Percentiles rank a stretch among this genome's conserved stretches.
These are phyloP conservation scores for Benincasa hispida DNA, from an alignment of 306 rosid species.

Conservation along the genomic window DNA sequence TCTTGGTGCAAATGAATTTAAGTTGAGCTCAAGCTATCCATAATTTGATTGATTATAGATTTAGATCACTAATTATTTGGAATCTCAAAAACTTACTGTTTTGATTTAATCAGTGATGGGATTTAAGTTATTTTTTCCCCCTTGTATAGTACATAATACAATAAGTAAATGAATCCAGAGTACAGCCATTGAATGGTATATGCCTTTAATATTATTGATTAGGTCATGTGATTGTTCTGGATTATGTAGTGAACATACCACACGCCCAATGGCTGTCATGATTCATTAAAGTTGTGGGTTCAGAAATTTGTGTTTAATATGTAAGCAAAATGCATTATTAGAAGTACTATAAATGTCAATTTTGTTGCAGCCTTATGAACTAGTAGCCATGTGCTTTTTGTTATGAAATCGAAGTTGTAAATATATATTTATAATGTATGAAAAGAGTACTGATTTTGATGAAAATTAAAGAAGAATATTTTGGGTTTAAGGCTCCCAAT, in stretches of 20 bases:
- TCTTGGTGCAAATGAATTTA: not conserved
- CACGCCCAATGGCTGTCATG: slow-evolving; percentile 8
- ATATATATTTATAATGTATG: not conserved
- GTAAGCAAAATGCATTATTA: slow-evolving; percentile 2
- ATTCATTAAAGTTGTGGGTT: not conserved
- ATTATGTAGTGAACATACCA: slow-evolving; percentile 5
- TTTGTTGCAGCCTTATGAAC: slow-evolving; percentile 3
- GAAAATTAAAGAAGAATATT: slow-evolving; percentile 6
- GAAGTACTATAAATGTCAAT: not conserved
- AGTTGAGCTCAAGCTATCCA: not conserved
- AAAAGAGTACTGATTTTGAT: not conserved
- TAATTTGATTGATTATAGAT: not conserved
- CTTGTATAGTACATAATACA: not conserved
- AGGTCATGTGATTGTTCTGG: slow-evolving; percentile 3
- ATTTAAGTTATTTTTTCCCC: not conserved
- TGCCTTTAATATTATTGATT: not conserved
- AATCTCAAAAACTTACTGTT: not conserved
- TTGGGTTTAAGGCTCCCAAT: slow-evolving; percentile 6
- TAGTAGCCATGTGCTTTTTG: slow-evolving; percentile 34
- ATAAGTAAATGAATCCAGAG: not conserved
- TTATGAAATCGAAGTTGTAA: not conserved
- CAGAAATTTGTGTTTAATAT: not conserved
- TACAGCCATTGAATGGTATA: not conserved
- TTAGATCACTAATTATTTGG: not conserved
- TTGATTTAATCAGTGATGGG: not conserved